Evolutionary conservation across 1,139 yeast species (phyloP).

Genomic region (Zygoascus meyerae): DNA sequence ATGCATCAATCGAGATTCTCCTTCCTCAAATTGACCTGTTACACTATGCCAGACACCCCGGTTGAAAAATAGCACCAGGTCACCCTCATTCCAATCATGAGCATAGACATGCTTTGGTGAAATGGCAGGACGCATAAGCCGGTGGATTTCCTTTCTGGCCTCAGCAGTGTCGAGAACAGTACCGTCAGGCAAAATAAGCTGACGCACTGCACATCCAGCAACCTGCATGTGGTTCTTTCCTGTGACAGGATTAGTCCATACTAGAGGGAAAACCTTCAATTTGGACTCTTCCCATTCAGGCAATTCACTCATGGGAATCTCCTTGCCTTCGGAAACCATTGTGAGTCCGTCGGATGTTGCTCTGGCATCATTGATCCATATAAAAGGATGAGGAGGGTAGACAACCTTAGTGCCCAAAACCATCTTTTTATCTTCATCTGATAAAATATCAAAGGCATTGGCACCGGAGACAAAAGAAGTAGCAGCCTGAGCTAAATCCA

Average conservation of each 20-base stretch:
- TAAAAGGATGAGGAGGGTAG: slow-evolving; percentile 89
- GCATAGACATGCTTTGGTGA: slow-evolving; percentile 67
- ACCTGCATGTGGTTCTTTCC: slow-evolving; percentile 76
- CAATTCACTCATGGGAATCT: slow-evolving; percentile 54
- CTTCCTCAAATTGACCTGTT: slow-evolving; percentile 75
- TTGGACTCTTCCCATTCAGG: slow-evolving; percentile 79
- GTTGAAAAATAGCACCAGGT: slow-evolving; percentile 76
- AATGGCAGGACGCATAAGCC: slow-evolving; percentile 81
- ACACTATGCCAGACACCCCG: slow-evolving; percentile 89
- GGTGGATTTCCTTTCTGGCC: slow-evolving; percentile 66
- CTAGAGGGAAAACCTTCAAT: slow-evolving; percentile 71
- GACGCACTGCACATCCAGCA: slow-evolving; percentile 79
- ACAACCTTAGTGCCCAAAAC: slow-evolving; percentile 73
- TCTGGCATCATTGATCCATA: slow-evolving; percentile 69
- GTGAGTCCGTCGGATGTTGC: slow-evolving; percentile 84
- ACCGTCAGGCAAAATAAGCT: slow-evolving; percentile 52
- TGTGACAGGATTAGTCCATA: slow-evolving; percentile 90
- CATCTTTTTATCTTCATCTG: slow-evolving; percentile 63
- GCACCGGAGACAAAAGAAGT: slow-evolving; percentile 83
- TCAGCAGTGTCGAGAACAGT: slow-evolving; percentile 57
- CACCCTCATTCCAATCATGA: slow-evolving; percentile 78
- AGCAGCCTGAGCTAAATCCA: slow-evolving; percentile 73
- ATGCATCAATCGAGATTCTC: slow-evolving; percentile 80
- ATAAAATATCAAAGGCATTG: slow-evolving; percentile 59
- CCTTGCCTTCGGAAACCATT: slow-evolving; percentile 76